Percentiles rank a stretch among this genome's conserved stretches.
Conservation (phyloP, 352 stramenopile genomes). For the Phytopythium mirpurense region DNA sequence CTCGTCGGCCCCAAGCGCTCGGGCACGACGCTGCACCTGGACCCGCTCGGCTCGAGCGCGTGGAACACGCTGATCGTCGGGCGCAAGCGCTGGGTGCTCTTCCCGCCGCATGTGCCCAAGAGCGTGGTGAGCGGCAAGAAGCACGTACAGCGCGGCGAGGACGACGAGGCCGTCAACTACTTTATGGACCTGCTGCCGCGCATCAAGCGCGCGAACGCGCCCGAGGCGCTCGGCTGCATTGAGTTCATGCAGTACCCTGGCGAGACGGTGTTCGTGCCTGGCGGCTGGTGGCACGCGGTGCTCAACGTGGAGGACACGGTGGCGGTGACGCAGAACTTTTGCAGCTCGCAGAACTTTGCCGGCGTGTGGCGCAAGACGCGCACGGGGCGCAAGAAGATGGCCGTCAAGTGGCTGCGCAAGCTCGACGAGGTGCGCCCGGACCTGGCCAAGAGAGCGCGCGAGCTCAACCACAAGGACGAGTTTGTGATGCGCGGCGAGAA, state of each 20-base stretch:
- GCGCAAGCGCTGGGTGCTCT: constrained; percentile 96
- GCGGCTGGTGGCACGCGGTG: constrained; percentile 92
- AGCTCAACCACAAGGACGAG: constrained; percentile 85
- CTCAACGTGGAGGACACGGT: constrained; percentile 91
- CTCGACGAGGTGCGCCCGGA: constrained; percentile 81
- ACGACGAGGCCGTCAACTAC: constrained; percentile 93
- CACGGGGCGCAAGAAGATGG: constrained; percentile 91
- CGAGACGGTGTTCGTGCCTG: constrained; percentile 91
- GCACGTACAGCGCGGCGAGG: constrained; percentile 82
- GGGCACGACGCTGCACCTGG: constrained; percentile 93
- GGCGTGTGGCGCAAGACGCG: constrained; percentile 87
- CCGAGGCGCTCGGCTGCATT: constrained; percentile 60
- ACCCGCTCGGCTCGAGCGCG: constrained; percentile 94
- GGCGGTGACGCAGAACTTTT: constrained; percentile 94
- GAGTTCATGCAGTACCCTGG: constrained; percentile 89
- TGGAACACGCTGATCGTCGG: constrained; percentile 96
- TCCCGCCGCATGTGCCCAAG: constrained; percentile 87
- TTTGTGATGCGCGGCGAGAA: constrained; percentile 78
- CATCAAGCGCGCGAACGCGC: constrained; percentile 71
- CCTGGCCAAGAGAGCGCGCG: constrained; percentile 65
- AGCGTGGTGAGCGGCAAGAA: constrained; percentile 70
- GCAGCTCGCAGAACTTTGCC: constrained; percentile 86
- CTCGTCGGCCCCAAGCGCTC: constrained; percentile 91
- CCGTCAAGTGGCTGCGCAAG: constrained; percentile 90
- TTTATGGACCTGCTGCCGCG: constrained; percentile 89